Evolutionary conservation across 768 basidiomycete species (phyloP).

Genomic region (Serendipita sp.): DNA sequence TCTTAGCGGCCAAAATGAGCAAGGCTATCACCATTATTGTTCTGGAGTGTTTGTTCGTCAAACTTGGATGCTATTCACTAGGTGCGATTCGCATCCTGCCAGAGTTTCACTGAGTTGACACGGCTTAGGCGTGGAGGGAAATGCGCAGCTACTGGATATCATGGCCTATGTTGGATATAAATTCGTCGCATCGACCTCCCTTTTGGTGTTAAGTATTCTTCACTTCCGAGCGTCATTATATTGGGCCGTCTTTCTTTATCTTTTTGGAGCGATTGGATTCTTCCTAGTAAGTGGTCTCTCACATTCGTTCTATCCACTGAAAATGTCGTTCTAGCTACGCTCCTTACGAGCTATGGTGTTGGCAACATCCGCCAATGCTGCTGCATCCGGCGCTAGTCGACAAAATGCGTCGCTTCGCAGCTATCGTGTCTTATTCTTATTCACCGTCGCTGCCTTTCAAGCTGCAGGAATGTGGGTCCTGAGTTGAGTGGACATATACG

Average conservation of each 20-base stretch:
- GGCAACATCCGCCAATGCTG: neutral
- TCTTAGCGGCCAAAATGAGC: constrained; percentile 74
- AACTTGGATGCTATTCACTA: constrained; percentile 83
- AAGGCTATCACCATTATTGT: constrained; percentile 72
- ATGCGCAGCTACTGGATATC: constrained; percentile 58
- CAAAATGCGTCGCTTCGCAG: neutral
- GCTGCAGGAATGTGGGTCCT: constrained; percentile 4
- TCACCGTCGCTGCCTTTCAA: neutral
- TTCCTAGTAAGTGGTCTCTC: constrained; percentile 51
- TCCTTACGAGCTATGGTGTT: neutral
- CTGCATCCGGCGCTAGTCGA: neutral
- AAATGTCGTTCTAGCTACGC: neutral
- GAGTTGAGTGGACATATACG: neutral
- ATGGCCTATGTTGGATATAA: constrained; percentile 94
- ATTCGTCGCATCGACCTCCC: constrained; percentile 66
- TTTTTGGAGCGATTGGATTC: constrained; percentile 79
- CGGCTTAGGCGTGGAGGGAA: constrained; percentile 29
- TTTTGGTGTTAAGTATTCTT: neutral
- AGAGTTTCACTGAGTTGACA: neutral
- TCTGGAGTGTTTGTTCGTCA: constrained; percentile 78
- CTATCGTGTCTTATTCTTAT: constrained; percentile 3
- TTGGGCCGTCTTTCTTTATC: constrained; percentile 61
- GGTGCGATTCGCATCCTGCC: constrained; percentile 39
- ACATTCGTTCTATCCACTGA: neutral
- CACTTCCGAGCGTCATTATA: constrained; percentile 46